Evolutionary conservation across 768 basidiomycete species (phyloP).

Genomic region (Termitomyces titanicus): DNA sequence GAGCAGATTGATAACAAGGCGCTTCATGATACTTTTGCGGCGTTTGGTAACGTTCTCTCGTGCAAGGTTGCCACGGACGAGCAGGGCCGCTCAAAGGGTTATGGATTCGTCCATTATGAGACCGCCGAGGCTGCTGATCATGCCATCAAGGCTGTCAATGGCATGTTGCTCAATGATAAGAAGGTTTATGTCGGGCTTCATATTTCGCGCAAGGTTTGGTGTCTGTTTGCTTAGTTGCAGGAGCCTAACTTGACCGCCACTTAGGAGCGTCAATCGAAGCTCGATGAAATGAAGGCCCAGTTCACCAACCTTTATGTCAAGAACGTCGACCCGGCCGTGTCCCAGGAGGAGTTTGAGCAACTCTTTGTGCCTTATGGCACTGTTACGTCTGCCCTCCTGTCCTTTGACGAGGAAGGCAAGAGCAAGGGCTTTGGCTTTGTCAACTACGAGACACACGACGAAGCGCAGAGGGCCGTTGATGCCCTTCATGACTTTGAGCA

Average conservation of each 20-base stretch:
- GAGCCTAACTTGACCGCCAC: neutral
- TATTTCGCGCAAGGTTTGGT: constrained; percentile 84
- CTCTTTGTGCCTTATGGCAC: constrained; percentile 75
- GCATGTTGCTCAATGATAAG: constrained; percentile 99
- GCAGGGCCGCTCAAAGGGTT: constrained; percentile 92
- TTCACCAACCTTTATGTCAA: constrained; percentile 99
- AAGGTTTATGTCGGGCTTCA: constrained; percentile 99
- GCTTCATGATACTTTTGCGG: constrained; percentile 98
- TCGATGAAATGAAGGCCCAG: constrained; percentile 95
- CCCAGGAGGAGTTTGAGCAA: constrained; percentile 79
- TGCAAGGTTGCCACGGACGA: constrained; percentile 99
- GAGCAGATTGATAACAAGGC: constrained; percentile 99
- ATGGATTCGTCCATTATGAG: constrained; percentile 99
- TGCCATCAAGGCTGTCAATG: constrained; percentile 98
- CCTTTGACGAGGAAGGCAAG: constrained; percentile 82
- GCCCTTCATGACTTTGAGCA: constrained; percentile 80
- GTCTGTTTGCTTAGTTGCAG: neutral
- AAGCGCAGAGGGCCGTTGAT: constrained; percentile 88
- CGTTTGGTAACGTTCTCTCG: constrained; percentile 96
- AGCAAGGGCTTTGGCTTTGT: constrained; percentile 99
- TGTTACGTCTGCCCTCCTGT: constrained; percentile 87
- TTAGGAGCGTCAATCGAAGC: constrained; percentile 94
- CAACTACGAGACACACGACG: constrained; percentile 91
- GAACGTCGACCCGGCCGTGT: constrained; percentile 84
- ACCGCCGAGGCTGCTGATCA: constrained; percentile 93